Base-by-base conservation (phyloP, 1,284 basidiomycete genomes). In the Apiotrichum mycotoxinovorans region DNA sequence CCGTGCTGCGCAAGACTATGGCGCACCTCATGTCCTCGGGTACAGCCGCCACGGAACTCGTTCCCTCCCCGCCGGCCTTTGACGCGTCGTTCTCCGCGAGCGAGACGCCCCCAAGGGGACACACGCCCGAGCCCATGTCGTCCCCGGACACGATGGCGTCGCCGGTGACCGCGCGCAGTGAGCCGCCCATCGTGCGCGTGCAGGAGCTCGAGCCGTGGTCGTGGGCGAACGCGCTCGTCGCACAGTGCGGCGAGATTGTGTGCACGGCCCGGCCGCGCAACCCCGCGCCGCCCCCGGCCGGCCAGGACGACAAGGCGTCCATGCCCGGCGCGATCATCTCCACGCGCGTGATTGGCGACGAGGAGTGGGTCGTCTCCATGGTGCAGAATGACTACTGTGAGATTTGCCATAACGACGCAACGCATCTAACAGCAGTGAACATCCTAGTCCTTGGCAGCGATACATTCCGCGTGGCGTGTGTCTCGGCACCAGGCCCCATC, bases 151-250 rank as follows among this genome's bases (percentile, higher is more conserved):
- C 61, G 1, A 51, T 58, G 2, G 57, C 43, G 15, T 55, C 51
- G 22, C 47, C 38, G 2, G 22, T n/a, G 0, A 42, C 20, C 23
- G 3, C 11, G 20, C 46, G 34, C n/a, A 35, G 45, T 1, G 53
- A 56, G 18, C 5, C 43, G 33, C 41, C 45, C 2, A 12, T 49
- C 22, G 45, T 43, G 18, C 56, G 60, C 0, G n/a, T 48, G 8
- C 54, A 51, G 20, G 41, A 48, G 10, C 48, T 53, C 20, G 61
- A 62, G 45, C 57, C 54, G 17, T 58, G 54, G 57, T 51, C 57
- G 23, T 62, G 61, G 61, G 57, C 57, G 25, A 62, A 62, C 45
- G 25, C 48, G 11, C 57, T 62, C 12, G 33, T 57, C 17, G 49
- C 52, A 2, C 25, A 51, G 15, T 57, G 54, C 25, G 48, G 34